A percentile compares a stretch with the other conserved stretches of the same genome.
Evolutionary conservation across 768 basidiomycete genomes (phyloP).

Genomic region (Boletus coccyginus): DNA sequence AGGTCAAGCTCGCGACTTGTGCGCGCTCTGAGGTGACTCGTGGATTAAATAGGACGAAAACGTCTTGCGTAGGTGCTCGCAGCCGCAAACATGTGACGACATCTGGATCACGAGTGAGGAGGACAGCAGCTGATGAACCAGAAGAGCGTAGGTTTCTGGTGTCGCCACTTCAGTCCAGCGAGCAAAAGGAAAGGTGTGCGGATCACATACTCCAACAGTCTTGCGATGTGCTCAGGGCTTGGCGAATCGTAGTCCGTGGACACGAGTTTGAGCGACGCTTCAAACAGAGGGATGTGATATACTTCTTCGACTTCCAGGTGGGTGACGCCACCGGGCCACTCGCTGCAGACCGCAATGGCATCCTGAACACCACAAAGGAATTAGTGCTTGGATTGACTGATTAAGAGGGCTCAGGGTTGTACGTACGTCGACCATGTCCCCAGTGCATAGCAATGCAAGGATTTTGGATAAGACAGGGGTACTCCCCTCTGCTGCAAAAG

Average conservation of each 20-base stretch:
- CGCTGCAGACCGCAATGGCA: constrained; percentile 46
- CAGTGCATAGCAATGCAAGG: constrained; percentile 11
- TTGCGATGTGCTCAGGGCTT: constrained; percentile 31
- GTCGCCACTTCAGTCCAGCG: constrained; percentile 1
- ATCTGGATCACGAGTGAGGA: constrained; percentile 61
- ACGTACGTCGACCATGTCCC: constrained; percentile 20
- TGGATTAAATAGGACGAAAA: constrained; percentile 63
- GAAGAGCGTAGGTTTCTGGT: constrained; percentile 22
- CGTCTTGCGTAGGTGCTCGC: constrained; percentile 17
- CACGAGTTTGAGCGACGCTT: constrained; percentile 35
- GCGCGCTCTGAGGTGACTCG: constrained; percentile 50
- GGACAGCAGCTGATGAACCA: constrained; percentile 29
- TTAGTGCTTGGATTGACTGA: not conserved
- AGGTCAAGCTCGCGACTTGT: constrained; percentile 50
- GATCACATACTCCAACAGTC: constrained; percentile 18
- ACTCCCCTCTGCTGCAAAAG: constrained; percentile 28
- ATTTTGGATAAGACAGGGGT: constrained; percentile 8
- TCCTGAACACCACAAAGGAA: constrained; percentile 36
- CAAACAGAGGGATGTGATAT: constrained; percentile 44
- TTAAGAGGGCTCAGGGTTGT: not conserved
- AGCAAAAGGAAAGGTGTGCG: not conserved
- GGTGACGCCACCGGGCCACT: constrained; percentile 39
- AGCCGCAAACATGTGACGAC: constrained; percentile 49
- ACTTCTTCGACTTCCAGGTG: constrained; percentile 55
- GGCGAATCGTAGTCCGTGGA: constrained; percentile 37